Evolutionary conservation across 2,329 filamentous ascomycete species (phyloP).

Genomic region (Periconia sp.): DNA sequence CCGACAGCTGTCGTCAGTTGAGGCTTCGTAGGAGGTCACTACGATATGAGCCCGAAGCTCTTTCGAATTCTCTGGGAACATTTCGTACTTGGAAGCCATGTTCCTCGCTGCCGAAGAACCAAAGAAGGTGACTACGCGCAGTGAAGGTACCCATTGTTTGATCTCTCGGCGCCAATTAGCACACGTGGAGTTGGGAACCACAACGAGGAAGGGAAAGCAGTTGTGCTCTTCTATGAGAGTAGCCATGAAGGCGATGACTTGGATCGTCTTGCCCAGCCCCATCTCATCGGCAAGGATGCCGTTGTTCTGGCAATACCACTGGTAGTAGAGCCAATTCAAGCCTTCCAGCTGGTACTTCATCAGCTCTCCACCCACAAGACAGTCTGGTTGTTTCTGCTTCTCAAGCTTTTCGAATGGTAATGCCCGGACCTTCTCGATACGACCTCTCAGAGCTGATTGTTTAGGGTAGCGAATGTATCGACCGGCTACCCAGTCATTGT

Average conservation of each 20-base stretch:
- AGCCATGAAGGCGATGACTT: conserved; percentile 81
- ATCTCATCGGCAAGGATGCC: conserved; percentile 96
- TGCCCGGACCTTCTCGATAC: conserved; percentile 67
- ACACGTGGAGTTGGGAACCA: conserved; percentile 93
- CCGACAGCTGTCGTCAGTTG: conserved; percentile 70
- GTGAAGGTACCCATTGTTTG: conserved; percentile 83
- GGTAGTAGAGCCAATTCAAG: conserved; percentile 91
- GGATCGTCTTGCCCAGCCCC: conserved; percentile 96
- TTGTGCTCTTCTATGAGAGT: conserved; percentile 63
- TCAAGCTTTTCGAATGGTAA: conserved; percentile 69
- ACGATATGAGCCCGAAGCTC: conserved; percentile 87
- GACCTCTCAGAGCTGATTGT: conserved; percentile 60
- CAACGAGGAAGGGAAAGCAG: conserved; percentile 90
- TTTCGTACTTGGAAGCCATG: conserved; percentile 77
- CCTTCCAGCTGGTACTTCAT: conserved; percentile 95
- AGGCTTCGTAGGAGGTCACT: conserved; percentile 92
- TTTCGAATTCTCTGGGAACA: conserved; percentile 68
- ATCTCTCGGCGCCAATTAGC: conserved; percentile 98
- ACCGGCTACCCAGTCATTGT: conserved; percentile 81
- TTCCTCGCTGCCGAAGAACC: conserved; percentile 74
- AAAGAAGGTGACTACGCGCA: conserved; percentile 92
- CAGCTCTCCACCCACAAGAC: conserved; percentile 74
- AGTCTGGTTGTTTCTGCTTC: conserved; percentile 70
- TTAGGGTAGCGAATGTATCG: conserved; percentile 68
- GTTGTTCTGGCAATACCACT: conserved; percentile 80